Percentiles rank a stretch among this genome's conserved stretches.
phyloP scores from a whole-genome alignment of 148 eudicot genomes.

The Cornus florida region DNA sequence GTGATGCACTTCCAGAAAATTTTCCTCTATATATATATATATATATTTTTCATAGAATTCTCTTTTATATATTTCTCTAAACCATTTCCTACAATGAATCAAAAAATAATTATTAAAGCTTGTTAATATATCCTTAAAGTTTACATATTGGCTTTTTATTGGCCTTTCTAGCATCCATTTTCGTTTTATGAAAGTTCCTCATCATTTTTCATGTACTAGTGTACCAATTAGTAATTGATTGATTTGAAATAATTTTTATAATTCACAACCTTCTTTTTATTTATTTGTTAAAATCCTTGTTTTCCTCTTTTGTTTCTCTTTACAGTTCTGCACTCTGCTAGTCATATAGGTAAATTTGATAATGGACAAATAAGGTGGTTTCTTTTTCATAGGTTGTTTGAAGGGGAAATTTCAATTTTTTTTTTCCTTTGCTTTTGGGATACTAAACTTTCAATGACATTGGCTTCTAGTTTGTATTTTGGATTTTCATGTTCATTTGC shows the following conservation, averaged over 20 bases:
- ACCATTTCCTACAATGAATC: neutral
- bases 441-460: neutral
- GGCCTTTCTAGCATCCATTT: neutral
- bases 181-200: neutral
- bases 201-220: neutral
- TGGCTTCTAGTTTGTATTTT: neutral
- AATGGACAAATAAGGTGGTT: neutral
- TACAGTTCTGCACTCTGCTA: too few relatives aligned
- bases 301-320: too few relatives aligned
- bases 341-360: too few relatives aligned
- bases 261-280: too few relatives aligned
- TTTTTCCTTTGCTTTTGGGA: neutral
- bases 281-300: too few relatives aligned
- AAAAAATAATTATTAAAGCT: neutral
- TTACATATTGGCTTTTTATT: neutral
- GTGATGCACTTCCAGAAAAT: neutral
- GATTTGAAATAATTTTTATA: too few relatives aligned
- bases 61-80: neutral
- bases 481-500: neutral
- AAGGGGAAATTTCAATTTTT: too few relatives aligned
- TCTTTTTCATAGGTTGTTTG: neutral
- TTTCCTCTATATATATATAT: too few relatives aligned
- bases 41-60: too few relatives aligned
- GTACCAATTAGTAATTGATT: neutral
- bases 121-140: neutral